Evolutionary conservation across 352 stramenopile species (phyloP), one percentile per base, ranked within the genome.

Genomic region (Globisporangium abappressorium): DNA sequence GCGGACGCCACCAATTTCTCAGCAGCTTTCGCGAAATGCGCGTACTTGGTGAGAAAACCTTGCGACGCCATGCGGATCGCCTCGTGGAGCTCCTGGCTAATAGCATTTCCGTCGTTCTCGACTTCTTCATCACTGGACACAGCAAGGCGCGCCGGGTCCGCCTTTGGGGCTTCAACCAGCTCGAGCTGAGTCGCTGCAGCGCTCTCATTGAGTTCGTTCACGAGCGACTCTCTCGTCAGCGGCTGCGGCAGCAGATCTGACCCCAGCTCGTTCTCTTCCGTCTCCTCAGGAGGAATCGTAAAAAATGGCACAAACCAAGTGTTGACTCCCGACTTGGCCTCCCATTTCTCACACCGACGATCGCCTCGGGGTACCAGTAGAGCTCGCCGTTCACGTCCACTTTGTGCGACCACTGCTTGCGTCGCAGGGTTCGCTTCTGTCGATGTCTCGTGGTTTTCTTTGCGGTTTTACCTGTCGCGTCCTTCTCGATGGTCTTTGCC

Each of bases 31-130:
- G 26, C 24, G 7, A 57, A 57, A 30, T 36, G 24, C 14, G 24
- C 28, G 53, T 34, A 57, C 53, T 57, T 57, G 53, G 53, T 57
- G 24, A 57, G 53, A 30, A 57, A 57, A 3, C 53, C 26, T 2
- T 28, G 14, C 2, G 51, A 34, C 12, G 51, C 24, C 24, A 57
- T 57, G 22, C 5, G 22, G 4, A 57, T 26, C 9, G 51, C 26
- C 24, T 36, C 53, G 53, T 30, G 53, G n/a, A 57, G 24, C 22
- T 30, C 30, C 12, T 34, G 22, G 15, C 24, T 57, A 18, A 33
- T 22, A 46, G 38, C 51, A 5, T 57, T 20, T 15, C 12, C 4
- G 6, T 57, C 24, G 22, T 5, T 36, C 24, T 20, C 3, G 14
- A 5, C 2, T 57, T 12, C 24, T 30, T 34, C 24, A 20, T 36